Base-by-base conservation (phyloP, 1,139 yeast species). In the Diutina siamensis region DNA sequence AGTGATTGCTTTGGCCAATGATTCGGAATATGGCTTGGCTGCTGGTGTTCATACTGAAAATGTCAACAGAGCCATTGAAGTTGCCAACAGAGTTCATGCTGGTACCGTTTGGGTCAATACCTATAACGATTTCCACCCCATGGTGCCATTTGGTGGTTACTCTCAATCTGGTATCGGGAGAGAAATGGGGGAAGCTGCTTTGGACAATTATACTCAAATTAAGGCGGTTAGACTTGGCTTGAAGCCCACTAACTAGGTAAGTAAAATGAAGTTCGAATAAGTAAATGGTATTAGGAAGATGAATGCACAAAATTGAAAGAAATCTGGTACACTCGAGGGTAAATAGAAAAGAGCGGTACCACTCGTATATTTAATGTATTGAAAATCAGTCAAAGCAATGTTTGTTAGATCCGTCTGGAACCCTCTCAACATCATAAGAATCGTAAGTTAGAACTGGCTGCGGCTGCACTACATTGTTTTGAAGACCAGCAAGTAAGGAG, bases 91-190 rank as follows among this genome's bases (percentile, higher is more conserved):
- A 62, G 63, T 85, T 52, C 75, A 76, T 60, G 85, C 95, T 48
- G 95, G 95, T 65, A 81, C 89, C 49, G 74, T 85, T 53, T 85
- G 94, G 92, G 73, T 83, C 61, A 86, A 86, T 68, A 71, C 94
- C 52, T 85, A 83, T 72, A 86, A 86, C 64, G 86, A 81, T 58
- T 80, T 84, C 80, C 85, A 85, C 67, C 77, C 76, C 55, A 73
- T 76, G 65, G 82, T 84, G 61, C 88, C 89, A 63, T 82, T 82
- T 59, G 95, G 95, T 60, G 95, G 95, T 54, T 85, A 69, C 76
- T 81, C 82, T 61, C 78, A 81, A 66, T 83, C 94, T 50, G 95
- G 95, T 67, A 78, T 83, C 62, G 95, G 95, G 60, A 83, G 94
- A 70, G 95, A 86, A 73, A 79, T 86, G 81, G 95, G 95, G 64